phyloP scores from a whole-genome alignment of 2,329 filamentous ascomycete species.

The Passalora sequoiae region DNA sequence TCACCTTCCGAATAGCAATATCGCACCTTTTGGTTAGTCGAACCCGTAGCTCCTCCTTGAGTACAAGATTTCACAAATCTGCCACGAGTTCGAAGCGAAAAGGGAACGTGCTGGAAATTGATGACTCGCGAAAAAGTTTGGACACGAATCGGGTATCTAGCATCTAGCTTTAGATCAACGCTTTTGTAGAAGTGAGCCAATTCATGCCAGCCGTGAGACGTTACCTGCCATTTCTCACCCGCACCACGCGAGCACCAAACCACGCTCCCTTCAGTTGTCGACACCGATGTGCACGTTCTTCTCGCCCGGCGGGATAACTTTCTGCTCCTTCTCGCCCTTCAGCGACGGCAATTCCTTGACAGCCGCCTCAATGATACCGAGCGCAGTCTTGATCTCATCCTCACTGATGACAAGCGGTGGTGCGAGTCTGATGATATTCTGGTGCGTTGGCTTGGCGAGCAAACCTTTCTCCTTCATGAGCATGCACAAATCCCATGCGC shows the following conservation, averaged over 20 bases:
- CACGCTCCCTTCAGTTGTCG: conserved; percentile 46
- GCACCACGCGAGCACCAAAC: not conserved
- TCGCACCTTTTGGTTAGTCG: no score
- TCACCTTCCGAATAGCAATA: no score
- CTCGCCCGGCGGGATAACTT: conserved; percentile 55
- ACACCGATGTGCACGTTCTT: conserved; percentile 58
- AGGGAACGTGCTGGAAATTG: no score
- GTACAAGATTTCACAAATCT: no score
- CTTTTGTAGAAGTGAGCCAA: conserved; percentile 4
- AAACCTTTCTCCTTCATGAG: conserved; percentile 92
- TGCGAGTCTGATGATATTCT: conserved; percentile 97
- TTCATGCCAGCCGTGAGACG: conserved; percentile 4
- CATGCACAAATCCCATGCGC: conserved; percentile 94
- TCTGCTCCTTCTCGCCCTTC: conserved; percentile 52
- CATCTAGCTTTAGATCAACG: conserved; percentile 9
- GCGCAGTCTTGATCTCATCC: conserved; percentile 70
- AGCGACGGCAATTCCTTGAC: conserved; percentile 72
- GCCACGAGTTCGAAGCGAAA: no score
- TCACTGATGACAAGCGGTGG: conserved; percentile 93
- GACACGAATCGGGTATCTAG: no score
- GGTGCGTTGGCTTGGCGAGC: conserved; percentile 94
- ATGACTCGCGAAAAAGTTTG: no score
- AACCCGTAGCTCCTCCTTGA: no score
- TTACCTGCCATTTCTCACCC: conserved; percentile 7
- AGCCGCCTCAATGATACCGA: conserved; percentile 75